Evolutionary conservation across 169 alveolate genomes (phyloP), one percentile per base, ranked within the genome.

Genomic region (Theileria annulata): DNA sequence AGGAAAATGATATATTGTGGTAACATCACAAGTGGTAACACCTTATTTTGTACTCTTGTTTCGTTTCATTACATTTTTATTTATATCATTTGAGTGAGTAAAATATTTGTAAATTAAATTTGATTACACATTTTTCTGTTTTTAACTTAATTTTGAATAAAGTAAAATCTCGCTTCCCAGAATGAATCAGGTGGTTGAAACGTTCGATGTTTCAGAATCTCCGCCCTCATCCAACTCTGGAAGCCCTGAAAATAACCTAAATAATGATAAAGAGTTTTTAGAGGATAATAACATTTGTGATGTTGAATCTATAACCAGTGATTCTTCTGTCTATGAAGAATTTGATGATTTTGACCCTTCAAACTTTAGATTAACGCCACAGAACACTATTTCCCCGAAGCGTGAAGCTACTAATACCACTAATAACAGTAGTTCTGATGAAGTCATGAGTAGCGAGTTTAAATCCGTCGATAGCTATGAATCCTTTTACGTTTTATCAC

Each of bases 261-360:
- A 67, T 67, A 67, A 33, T 5, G 66, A 58, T 3, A 9, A 10
- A 19, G 15, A 23, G 59, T n/a, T 42, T n/a, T 30, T 17, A 48
- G 75, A 9, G 21, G 47, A 67, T 13, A 33, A 27, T 21, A 25
- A 67, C 2, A 1, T 67, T 64, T 37, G 19, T 8, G 75, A 67
- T 8, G 75, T 54, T 23, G 33, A 37, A 21, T 67, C 75, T 6
- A 27, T 31, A 27, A 42, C 19, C 63, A 67, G 62, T 25, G 75
- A 67, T 10, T 19, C 60, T 10, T 35, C 75, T 15, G 31, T 21
- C 48, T 67, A 67, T 35, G 75, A 67, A 25, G 75, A 67, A 23
- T 48, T 67, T 21, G 62, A 12, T n/a, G 75, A 67, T 9, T 42
- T 67, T 67, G 75, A 67, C 62, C 75, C 75, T 19, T 67, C 75